Evolutionary conservation across 169 alveolate genomes (phyloP).

Genomic region (Plasmodium cynomolgi): DNA sequence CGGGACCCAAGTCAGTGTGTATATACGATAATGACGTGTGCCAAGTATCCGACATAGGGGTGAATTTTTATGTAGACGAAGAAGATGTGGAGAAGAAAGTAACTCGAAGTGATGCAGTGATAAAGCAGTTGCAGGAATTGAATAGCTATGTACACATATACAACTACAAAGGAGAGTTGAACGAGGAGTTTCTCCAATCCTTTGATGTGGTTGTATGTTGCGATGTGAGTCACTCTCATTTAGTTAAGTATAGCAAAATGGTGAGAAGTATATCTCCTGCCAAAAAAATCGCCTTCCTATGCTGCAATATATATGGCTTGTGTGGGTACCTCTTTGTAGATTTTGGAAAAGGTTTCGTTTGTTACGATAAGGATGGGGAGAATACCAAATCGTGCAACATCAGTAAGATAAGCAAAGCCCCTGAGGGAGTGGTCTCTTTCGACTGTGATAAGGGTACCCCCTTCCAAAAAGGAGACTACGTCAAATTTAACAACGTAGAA

Average conservation of each 20-base stretch:
- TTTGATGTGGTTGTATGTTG: slow-evolving; percentile 89
- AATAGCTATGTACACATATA: slow-evolving; percentile 75
- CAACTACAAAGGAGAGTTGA: slow-evolving; percentile 15
- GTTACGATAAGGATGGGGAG: slow-evolving; percentile 90
- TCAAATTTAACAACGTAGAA: slow-evolving; percentile 95
- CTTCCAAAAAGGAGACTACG: slow-evolving; percentile 96
- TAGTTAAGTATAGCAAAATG: slow-evolving; percentile 77
- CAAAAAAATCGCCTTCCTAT: slow-evolving; percentile 88
- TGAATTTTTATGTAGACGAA: slow-evolving; percentile 93
- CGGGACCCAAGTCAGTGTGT: slow-evolving; percentile 95
- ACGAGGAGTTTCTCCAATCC: slow-evolving; percentile 79
- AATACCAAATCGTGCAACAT: slow-evolving; percentile 89
- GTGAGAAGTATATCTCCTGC: slow-evolving; percentile 77
- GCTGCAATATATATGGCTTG: slow-evolving; percentile 91
- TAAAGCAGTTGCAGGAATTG: slow-evolving; percentile 85
- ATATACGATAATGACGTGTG: slow-evolving; percentile 91
- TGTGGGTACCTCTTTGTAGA: slow-evolving; percentile 97
- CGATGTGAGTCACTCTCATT: slow-evolving; percentile 76
- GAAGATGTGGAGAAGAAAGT: slow-evolving; percentile 92
- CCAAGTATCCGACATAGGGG: slow-evolving; percentile 92
- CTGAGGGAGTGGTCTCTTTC: slow-evolving; percentile 42
- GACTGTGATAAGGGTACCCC: slow-evolving; percentile 65
- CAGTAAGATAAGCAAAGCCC: slow-evolving; percentile 85
- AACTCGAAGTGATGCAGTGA: slow-evolving; percentile 94
- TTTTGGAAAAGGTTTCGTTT: slow-evolving; percentile 92